Base-by-base conservation (phyloP, 495 filamentous ascomycete genomes). In the Daldinia grandis region DNA sequence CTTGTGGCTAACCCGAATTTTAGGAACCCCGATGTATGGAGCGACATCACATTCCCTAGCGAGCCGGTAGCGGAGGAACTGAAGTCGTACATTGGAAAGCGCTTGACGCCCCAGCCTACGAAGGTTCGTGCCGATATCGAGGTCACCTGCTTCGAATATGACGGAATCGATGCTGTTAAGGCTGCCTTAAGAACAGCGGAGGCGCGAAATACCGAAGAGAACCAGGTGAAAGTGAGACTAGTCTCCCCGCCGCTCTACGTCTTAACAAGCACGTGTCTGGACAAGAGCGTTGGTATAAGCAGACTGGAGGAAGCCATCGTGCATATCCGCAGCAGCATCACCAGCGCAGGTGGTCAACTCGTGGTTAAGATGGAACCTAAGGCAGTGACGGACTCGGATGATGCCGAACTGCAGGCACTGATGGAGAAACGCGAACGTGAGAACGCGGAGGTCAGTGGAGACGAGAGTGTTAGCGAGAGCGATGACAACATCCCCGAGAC, bases 401-500 rank as follows among this genome's bases (percentile, higher is more conserved):
- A 99, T 81, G 95, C 95, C 25, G 93, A 97, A 77, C 83, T 99
- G 72, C 92, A 97, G 80, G 96, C 95, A 50, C 85, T 99, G 64
- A 99, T 99, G 95, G 95, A 98, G 84, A 98, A 98, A 89, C 89
- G 93, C 68, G 95, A 97, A 85, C 90, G 94, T 67, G 95, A 99
- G 87, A 98, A 98, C 83, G 90, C 90, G 79, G 92, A 98, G 80
- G 92, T 99, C 63, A 96, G 93, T 76, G 95, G 95, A 53, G 95
- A 99, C 78, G 96, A 98, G 85, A 93, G 91, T 79, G 86, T 92
- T 80, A 95, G 92, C 73, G 94, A 95, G 80, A 95, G 91, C 72
- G 95, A 98, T 76, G 95, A 97, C 74, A 88, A 87, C 74, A 78
- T 84, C 38, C 83, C 83, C 33, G 83, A 79, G 75, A 81, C 81